Evolutionary conservation across 2,329 filamentous ascomycete genomes (phyloP), one percentile per base, ranked within the genome.

Genomic region (Pseudogymnoascus sp.): DNA sequence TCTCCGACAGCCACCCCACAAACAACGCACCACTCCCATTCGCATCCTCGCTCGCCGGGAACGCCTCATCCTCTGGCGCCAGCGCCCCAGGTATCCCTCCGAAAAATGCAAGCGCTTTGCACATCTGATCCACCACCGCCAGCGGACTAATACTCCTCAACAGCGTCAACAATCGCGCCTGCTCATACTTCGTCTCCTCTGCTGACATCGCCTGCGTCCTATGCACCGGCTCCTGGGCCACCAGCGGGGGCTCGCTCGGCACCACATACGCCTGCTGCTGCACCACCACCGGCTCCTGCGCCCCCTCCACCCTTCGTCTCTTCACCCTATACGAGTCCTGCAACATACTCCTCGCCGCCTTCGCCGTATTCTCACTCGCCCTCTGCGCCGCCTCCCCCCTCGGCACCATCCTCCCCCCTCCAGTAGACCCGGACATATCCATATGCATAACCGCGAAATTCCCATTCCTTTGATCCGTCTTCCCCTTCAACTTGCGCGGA

Each of bases 391-490:
- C 81, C 70, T 82, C 83, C 80, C 71, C 86, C 84, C 5, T 84
- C 84, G 54, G 82, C 80, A 61, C 80, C 70, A 71, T 66, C 70
- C 72, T 42, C 65, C 68, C 21, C 61, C 65, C 23, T 59, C 82
- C 77, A 42, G 80, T 76, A 61, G 80, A 75, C 40, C 79, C 77
- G 66, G 76, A 74, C 70, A 74, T 77, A 63, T 75, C 75, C 77
- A 87, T 85, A 64, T 86, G 83, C 80, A 87, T 85, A 42, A 87
- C 82, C 54, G 79, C 77, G 71, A 87, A 87, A 67, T 85, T 86
- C 29, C 84, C 84, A 65, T 82, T 82, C 68, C 79, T 81, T 26
- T 77, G 76, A 66, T 82, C 79, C 18, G 81, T 80, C 67, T 81
- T 83, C 65, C 83, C 82, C 70, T 86, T 84, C 62, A 87, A 75